Evolutionary conservation across 169 alveolate genomes (phyloP).

Genomic region (Plasmodium yoelii): DNA sequence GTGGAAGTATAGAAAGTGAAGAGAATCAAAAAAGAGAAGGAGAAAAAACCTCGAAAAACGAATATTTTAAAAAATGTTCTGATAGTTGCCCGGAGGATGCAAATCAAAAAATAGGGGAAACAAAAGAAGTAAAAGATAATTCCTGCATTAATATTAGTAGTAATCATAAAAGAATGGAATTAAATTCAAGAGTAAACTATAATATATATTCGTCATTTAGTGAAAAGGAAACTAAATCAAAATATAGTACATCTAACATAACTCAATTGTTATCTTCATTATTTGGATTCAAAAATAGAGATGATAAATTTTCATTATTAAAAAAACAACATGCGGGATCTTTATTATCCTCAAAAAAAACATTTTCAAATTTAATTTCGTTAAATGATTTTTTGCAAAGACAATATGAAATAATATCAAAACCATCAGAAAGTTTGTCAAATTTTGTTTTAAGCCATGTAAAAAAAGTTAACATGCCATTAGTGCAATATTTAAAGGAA

Average conservation of each 20-base stretch:
- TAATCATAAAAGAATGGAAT: constrained; percentile 29
- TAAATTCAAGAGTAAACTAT: constrained; percentile 35
- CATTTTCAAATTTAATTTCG: constrained; percentile 39
- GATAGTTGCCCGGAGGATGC: neutral
- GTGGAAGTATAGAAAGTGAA: neutral
- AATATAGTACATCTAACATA: constrained; percentile 64
- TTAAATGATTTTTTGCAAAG: constrained; percentile 71
- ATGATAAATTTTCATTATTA: constrained; percentile 58
- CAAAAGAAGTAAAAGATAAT: neutral
- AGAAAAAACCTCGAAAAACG: neutral
- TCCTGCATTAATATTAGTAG: neutral
- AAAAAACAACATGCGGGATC: constrained; percentile 56
- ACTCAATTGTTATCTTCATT: constrained; percentile 65
- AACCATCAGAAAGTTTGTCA: constrained; percentile 46
- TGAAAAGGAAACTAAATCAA: constrained; percentile 64
- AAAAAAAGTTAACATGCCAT: constrained; percentile 21
- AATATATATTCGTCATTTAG: constrained; percentile 33
- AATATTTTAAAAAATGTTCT: neutral
- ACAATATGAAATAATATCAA: constrained; percentile 57
- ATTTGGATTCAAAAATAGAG: constrained; percentile 69
- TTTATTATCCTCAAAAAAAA: constrained; percentile 33
- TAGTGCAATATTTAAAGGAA: constrained; percentile 46
- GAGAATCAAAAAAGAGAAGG: neutral
- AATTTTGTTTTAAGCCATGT: constrained; percentile 54
- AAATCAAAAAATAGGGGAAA: neutral